Evolutionary conservation across 2,329 filamentous ascomycete genomes (phyloP), one percentile per base, ranked within the genome.

Genomic region (Colletotrichum scovillei): DNA sequence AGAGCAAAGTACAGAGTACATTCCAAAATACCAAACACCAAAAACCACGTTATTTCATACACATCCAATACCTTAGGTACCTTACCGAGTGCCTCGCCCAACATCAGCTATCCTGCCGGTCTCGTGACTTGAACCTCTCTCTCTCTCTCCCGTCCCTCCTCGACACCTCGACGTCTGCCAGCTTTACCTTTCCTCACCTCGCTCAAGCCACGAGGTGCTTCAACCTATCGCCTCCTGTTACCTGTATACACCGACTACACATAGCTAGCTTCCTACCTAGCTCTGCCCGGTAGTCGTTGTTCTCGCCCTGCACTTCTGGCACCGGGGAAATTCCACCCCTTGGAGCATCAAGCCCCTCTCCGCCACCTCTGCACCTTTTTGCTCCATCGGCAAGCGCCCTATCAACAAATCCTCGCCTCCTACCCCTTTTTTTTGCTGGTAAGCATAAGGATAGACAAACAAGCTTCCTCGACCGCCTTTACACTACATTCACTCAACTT

Each of bases 81-180:
- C 38, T 42, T 42, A 42, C 38, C 38, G 38, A 42, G 38, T 42
- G 16, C 38, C 38, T 42, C 38, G 16, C 16, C 7, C 38, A 62
- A n/a, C 16, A 30, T 26, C n/a, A 28, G 16, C 65, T 24, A 59
- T 24, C 58, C 42, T 24, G 24, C 53, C 65, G 65, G 69, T 72
- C 69, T 72, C 69, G 69, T 72, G 69, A 72, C 69, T 57, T 69
- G 42, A 30, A 55, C 59, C 52, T 69, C 63, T 38, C 59, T 58
- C 59, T 38, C 59, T 58, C 59, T 58, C 32, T 35, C 32, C 30
- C 30, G 2, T 32, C 30, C 30, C 14, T 30, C n/a, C 57, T 60
- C 57, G n/a, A 60, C 32, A 60, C 22, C 19, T 60, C 35, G 38
- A 24, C 57, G 22, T 30, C 14, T 32, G 8, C 26, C 49, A 49